phyloP scores from a whole-genome alignment of 2,329 filamentous ascomycete genomes.

The Metarhizium guizhouense region DNA sequence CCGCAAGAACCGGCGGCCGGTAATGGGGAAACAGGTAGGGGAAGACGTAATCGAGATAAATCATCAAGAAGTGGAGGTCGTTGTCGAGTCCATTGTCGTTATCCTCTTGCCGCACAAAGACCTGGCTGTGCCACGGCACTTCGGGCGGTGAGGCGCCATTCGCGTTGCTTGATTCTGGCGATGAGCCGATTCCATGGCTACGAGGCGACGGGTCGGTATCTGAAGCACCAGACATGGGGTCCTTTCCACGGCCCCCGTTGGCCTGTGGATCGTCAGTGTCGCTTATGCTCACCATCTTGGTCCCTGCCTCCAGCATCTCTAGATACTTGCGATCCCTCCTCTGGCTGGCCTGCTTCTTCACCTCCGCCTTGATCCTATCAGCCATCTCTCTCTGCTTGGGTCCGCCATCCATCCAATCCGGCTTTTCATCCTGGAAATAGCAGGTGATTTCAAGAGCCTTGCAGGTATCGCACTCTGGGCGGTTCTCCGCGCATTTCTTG shows the following conservation, averaged over 20 bases:
- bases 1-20: constrained; percentile 42
- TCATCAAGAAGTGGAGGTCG: constrained; percentile 40
- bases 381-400: constrained; percentile 40
- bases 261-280: neutral
- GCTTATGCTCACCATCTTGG: constrained; percentile 12
- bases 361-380: constrained; percentile 25
- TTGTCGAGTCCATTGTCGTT: constrained; percentile 13
- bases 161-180: constrained; percentile 21
- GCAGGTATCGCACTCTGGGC: too few species aligned
- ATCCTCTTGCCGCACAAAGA: constrained; percentile 15
- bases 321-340: constrained; percentile 42
- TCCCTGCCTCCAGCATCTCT: constrained; percentile 29
- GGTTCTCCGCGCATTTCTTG: too few species aligned
- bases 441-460: constrained; percentile 46
- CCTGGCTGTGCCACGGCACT: constrained; percentile 22
- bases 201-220: constrained; percentile 17
- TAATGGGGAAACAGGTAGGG: constrained; percentile 46
- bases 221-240: constrained; percentile 15
- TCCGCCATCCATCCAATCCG: constrained; percentile 50
- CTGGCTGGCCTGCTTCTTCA: constrained; percentile 43
- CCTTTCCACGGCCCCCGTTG: neutral
- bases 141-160: constrained; percentile 22
- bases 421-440: constrained; percentile 38
- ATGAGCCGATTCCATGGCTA: constrained; percentile 14
- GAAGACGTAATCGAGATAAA: constrained; percentile 29